These are phyloP conservation scores for Fusarium staphyleae DNA, from an alignment of 2,329 filamentous ascomycete genomes.

Conservation along the genomic window DNA sequence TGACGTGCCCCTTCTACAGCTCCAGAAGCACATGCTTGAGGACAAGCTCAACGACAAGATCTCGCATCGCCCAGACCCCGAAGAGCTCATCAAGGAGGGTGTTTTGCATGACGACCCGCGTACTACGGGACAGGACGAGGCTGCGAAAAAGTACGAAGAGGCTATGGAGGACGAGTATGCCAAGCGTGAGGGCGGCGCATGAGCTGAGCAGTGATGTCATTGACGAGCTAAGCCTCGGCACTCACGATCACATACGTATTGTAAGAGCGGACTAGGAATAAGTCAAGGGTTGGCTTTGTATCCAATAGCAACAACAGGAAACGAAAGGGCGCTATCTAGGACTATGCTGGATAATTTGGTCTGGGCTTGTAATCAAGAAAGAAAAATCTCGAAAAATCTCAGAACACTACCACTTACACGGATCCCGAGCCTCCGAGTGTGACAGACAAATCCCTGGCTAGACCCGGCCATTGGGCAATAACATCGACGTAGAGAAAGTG, in stretches of 20 bases:
- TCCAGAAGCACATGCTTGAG: slow-evolving; percentile 86
- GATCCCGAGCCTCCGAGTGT: slow-evolving; percentile 12
- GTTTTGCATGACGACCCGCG: slow-evolving; percentile 76
- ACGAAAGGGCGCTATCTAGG: slow-evolving; percentile 12
- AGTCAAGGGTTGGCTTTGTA: slow-evolving; percentile 8
- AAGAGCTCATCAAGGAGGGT: slow-evolving; percentile 78
- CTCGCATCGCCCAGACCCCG: slow-evolving; percentile 76
- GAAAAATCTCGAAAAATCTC: slow-evolving; percentile 3
- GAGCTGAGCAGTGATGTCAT: slow-evolving; percentile 50
- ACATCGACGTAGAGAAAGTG: slow-evolving; percentile 15
- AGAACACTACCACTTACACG: slow-evolving; percentile 8
- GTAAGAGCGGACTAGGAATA: background rate
- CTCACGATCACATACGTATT: slow-evolving; percentile 7
- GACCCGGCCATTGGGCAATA: slow-evolving; percentile 14
- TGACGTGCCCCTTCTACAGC: slow-evolving; percentile 47
- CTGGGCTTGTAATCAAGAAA: slow-evolving; percentile 9
- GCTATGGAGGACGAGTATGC: slow-evolving; percentile 70
- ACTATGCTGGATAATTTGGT: background rate
- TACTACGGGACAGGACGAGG: slow-evolving; percentile 43
- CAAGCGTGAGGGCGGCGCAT: slow-evolving; percentile 68
- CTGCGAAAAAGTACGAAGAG: slow-evolving; percentile 64
- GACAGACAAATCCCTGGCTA: slow-evolving; percentile 3
- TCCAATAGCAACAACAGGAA: slow-evolving; percentile 1
- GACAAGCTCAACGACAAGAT: slow-evolving; percentile 90
- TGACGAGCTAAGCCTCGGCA: slow-evolving; percentile 24